These are phyloP conservation scores for Przewalskia tangutica DNA, from an alignment of 257 asterid species.

Conservation along the genomic window DNA sequence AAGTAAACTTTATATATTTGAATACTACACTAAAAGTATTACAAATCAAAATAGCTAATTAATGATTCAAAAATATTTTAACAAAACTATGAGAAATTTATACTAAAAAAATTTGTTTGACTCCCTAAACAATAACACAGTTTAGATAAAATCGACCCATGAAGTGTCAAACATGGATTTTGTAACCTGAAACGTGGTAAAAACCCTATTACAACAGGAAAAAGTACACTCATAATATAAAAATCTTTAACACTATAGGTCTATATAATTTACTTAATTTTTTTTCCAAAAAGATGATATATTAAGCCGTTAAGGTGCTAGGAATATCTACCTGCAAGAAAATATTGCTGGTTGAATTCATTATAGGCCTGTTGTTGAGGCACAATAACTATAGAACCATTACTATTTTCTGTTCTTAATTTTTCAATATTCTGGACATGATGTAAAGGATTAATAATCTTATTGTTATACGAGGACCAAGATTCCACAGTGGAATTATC, in stretches of 20 bases:
- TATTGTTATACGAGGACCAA: constrained; percentile 16
- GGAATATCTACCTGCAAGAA: constrained; percentile 34
- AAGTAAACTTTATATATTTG: too few species aligned
- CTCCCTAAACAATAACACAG: too few species aligned
- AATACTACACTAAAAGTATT: too few species aligned
- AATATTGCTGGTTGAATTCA: constrained; percentile 40
- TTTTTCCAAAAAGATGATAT: background rate
- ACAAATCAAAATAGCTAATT: too few species aligned
- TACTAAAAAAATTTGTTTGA: too few species aligned
- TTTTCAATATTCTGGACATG: constrained; percentile 29
- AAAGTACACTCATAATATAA: background rate
- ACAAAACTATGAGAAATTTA: too few species aligned
- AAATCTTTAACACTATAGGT: background rate
- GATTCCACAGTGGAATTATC: constrained; percentile 19
- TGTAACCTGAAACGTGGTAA: background rate
- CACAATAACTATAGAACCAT: constrained; percentile 24
- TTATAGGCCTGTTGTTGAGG: constrained; percentile 42
- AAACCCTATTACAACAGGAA: background rate
- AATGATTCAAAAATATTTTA: too few species aligned
- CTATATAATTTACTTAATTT: background rate
- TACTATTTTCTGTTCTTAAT: constrained; percentile 20
- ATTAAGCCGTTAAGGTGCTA: background rate
- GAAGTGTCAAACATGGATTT: too few species aligned
- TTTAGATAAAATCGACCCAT: too few species aligned
- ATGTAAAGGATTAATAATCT: constrained; percentile 15